These are phyloP conservation scores for Fraxinus baroniana DNA, from an alignment of 305 asterid species.

Conservation along the genomic window DNA sequence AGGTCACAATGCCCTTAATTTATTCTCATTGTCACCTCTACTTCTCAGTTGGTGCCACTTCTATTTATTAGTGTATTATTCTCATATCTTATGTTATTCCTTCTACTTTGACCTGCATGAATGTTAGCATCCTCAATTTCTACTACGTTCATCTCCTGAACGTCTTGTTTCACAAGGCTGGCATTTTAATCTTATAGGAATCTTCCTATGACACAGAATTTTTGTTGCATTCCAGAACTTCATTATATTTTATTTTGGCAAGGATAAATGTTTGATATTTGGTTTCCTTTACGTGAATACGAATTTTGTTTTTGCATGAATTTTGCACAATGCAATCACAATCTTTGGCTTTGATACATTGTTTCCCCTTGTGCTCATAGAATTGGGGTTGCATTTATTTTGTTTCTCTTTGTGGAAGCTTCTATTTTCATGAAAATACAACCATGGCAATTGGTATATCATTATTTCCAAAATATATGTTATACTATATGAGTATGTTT, in stretches of 20 bases:
- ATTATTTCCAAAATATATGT: background rate
- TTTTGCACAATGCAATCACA: background rate
- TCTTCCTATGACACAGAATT: background rate
- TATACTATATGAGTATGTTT: background rate
- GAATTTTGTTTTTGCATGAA: background rate
- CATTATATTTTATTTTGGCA: background rate
- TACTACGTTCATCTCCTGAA: background rate
- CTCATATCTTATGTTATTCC: background rate
- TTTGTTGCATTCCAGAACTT: background rate
- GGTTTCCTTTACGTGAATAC: background rate
- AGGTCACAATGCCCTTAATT: background rate
- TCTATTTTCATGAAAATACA: background rate
- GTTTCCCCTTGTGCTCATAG: background rate
- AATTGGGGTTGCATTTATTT: background rate
- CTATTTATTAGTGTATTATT: background rate
- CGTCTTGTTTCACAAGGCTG: background rate
- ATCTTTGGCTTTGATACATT: background rate
- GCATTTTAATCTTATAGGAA: background rate
- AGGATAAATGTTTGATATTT: background rate
- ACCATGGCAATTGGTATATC: background rate
- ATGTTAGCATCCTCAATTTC: background rate
- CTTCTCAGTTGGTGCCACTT: background rate
- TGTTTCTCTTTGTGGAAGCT: slow-evolving; percentile 2
- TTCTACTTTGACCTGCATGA: background rate
- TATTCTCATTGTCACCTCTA: background rate